phyloP scores from a whole-genome alignment of 805 yeast genomes.

The Candida sphagnicola region DNA sequence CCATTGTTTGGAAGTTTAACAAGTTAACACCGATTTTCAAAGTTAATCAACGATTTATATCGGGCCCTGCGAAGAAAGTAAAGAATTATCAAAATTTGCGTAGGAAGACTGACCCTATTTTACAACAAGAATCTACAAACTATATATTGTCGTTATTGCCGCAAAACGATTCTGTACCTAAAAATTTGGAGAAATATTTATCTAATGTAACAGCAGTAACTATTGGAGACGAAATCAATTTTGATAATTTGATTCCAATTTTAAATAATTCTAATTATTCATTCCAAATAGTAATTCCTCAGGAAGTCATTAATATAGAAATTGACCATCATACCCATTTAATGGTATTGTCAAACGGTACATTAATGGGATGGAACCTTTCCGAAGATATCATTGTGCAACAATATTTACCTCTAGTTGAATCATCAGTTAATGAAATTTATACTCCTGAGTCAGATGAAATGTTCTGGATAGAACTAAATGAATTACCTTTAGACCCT shows the following conservation, averaged over 20 bases:
- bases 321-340: slow-evolving; percentile 43
- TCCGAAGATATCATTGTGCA: slow-evolving; percentile 48
- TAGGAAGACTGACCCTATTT: slow-evolving; percentile 19
- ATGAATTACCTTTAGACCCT: slow-evolving; percentile 18
- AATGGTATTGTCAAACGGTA: slow-evolving; percentile 70
- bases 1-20: background rate
- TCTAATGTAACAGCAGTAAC: slow-evolving; percentile 66
- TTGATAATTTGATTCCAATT: slow-evolving; percentile 41
- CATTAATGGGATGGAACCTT: slow-evolving; percentile 82
- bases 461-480: slow-evolving; percentile 66
- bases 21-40: background rate
- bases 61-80: slow-evolving; percentile 13
- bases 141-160: slow-evolving; percentile 22
- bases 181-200: slow-evolving; percentile 22
- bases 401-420: slow-evolving; percentile 50
- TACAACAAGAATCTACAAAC: slow-evolving; percentile 19
- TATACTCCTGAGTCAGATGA: slow-evolving; percentile 73
- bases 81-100: slow-evolving; percentile 24
- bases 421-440: slow-evolving; percentile 38
- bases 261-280: slow-evolving; percentile 4
- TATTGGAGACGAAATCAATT: slow-evolving; percentile 66
- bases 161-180: slow-evolving; percentile 14
- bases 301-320: slow-evolving; percentile 61
- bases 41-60: background rate
- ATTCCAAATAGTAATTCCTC: slow-evolving; percentile 44